A percentile compares a stretch with the other conserved stretches of the same genome.
Conservation (phyloP, 331 rosid genomes). For the Pyracantha coccinea region DNA sequence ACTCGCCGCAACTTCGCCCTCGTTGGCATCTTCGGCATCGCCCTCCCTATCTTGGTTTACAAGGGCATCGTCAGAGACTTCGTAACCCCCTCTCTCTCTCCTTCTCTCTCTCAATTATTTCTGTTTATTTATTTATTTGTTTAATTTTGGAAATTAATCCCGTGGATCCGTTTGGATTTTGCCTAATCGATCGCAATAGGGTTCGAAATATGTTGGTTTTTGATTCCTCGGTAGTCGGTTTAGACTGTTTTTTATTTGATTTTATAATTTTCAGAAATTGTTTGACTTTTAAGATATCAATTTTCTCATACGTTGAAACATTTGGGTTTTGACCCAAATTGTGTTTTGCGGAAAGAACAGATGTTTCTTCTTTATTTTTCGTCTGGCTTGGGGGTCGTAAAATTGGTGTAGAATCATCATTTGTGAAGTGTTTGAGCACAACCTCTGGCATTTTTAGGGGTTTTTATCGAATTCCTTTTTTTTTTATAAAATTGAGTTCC, state of each 20-base stretch:
- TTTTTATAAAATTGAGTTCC: background rate
- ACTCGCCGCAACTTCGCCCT: conserved; percentile 83
- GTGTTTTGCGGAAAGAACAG: background rate
- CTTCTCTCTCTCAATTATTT: background rate
- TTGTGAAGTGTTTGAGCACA: background rate
- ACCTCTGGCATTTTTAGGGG: background rate
- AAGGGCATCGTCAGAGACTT: conserved; percentile 90
- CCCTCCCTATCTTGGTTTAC: conserved; percentile 73
- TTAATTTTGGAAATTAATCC: background rate
- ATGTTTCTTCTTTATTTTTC: too few species aligned
- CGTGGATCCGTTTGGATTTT: background rate
- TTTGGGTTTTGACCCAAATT: background rate
- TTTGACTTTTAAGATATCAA: background rate
- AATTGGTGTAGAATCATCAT: background rate
- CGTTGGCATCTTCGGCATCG: conserved; percentile 81
- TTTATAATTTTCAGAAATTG: background rate
- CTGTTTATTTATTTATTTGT: background rate
- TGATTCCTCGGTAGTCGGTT: background rate
- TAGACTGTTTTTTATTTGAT: too few species aligned
- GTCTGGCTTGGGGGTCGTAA: background rate
- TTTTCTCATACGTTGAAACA: background rate
- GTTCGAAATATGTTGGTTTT: background rate
- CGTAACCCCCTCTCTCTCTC: conserved; percentile 18
- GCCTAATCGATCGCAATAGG: background rate
- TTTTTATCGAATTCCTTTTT: background rate